phyloP scores from a whole-genome alignment of 2,329 filamentous ascomycete genomes.

The Stylonectria norvegica region DNA sequence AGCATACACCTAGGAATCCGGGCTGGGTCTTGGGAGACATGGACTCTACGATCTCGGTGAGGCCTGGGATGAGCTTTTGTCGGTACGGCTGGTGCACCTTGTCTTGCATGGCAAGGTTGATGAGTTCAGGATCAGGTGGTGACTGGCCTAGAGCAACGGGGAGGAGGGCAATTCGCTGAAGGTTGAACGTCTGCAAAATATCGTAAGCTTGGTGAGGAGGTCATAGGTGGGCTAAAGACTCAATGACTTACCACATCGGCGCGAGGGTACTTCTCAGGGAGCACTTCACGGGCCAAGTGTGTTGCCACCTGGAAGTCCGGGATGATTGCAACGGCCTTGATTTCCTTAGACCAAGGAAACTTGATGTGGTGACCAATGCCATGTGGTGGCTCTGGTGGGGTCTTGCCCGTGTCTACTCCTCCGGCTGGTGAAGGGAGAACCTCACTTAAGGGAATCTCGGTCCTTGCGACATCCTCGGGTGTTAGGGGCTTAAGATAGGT shows the following conservation, averaged over 20 bases:
- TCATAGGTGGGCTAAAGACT: background rate
- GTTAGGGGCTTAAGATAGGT: constrained; percentile 92
- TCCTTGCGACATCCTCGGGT: constrained; percentile 82
- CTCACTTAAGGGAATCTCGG: constrained; percentile 91
- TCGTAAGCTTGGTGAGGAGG: constrained; percentile 10
- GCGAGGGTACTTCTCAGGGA: constrained; percentile 76
- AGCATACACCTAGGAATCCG: constrained; percentile 87
- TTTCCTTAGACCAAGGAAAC: constrained; percentile 89
- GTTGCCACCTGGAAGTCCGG: constrained; percentile 96
- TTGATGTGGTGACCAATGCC: constrained; percentile 96
- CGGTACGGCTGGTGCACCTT: constrained; percentile 97
- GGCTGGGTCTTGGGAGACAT: constrained; percentile 85
- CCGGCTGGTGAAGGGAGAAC: constrained; percentile 88
- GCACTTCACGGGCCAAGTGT: constrained; percentile 79
- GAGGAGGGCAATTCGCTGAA: constrained; percentile 88
- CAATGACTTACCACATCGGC: constrained; percentile 69
- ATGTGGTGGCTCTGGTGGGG: constrained; percentile 81
- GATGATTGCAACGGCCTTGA: constrained; percentile 96
- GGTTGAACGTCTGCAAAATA: constrained; percentile 71
- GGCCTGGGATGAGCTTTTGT: constrained; percentile 82
- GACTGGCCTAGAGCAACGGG: constrained; percentile 86
- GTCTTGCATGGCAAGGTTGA: constrained; percentile 98
- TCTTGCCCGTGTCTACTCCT: constrained; percentile 82
- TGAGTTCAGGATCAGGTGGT: constrained; percentile 87
- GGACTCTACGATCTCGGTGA: constrained; percentile 84